Evolutionary conservation across 805 yeast genomes (phyloP), one percentile per base, ranked within the genome.

Genomic region (Lachancea thermotolerans): DNA sequence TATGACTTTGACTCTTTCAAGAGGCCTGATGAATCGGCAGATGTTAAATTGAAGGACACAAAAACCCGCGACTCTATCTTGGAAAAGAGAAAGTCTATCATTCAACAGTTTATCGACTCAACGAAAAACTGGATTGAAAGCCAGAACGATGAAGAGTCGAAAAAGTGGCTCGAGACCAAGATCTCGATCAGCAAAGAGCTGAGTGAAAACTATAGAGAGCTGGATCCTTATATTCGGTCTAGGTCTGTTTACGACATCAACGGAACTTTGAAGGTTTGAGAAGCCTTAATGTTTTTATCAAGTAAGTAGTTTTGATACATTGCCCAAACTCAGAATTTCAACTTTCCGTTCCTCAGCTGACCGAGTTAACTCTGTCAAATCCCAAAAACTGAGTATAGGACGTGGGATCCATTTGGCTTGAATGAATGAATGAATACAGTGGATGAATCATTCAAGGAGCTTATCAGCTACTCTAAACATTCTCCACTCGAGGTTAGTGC

Each of bases 171-270:
- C 59, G 64, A 70, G 30, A 82, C 79, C 45, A 82, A 81, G 59
- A 70, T 78, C 12, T 63, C 65, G 28, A 46, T 83, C 25, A 77
- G 81, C 44, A 65, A 65, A 42, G 66, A 75, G 48, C 59, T 91
- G 40, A 69, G 82, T 8, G 67, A 72, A 27, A 85, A 85, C 59
- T 90, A 83, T 66, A 73, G 77, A 59, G 62, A 68, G 40, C 65
- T 86, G 45, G 98, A 93, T 59, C 91, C 93, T 1, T 89, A 84
- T 52, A 64, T 88, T 40, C 81, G 99, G 64, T 79, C 83, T 36
- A 80, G 89, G 52, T 79, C 89, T 34, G 68, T 81, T 35, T 86
- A 79, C 58, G 99, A 93, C 65, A 77, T 95, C 56, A 70, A 75
- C 45, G 90, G 93, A n/a, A 51, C 65, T 18, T 61, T 79, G 47